Evolutionary conservation across 176 grass and related monocot genomes (phyloP), one percentile per base, ranked within the genome.

Genomic region (Alloteropsis semialata): DNA sequence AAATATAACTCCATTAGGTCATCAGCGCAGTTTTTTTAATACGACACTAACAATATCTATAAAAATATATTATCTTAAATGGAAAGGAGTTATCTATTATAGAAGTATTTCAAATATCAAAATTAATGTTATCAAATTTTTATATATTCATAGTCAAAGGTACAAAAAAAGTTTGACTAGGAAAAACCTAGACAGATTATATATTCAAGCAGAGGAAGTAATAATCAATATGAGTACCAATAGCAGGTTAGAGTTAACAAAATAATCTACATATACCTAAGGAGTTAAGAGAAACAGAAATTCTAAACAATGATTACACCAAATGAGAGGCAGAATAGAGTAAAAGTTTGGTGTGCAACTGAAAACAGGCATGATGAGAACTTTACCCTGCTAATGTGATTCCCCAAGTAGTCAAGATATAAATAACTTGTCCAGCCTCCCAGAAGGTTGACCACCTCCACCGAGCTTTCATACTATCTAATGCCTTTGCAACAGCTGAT

Each of bases 401-500:
- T 37, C 96, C 96, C 96, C 92, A 98, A 5, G 96, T 87, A 73
- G 91, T 69, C 75, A 95, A 61, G 38, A 94, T 90, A 80, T 95
- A 98, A 74, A 95, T 90, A 39, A 95, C 42, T 83, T 95, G 91
- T 77, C 87, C 96, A 84, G 96, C 92, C 89, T 98, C 96, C 96
- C 92, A 98, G 36, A 98, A 81, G 85, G 84, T 85, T 81, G 72
- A 93, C 96, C 92, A 95, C 57, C 91, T 95, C 48, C 76, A 86
- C 22, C 62, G 80, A 81, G 87, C 85, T 75, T 89, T 92, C 69
- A 91, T 88, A 73, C 46, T 82, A 55, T 84, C 87, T 87, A 98
- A 72, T 56, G 96, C 84, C 78, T 74, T 88, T 71, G 74, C 77
- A 69, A 98, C 85, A 84, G 82, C 96, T 95, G 87, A 61, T 70